Evolutionary conservation across 768 basidiomycete species (phyloP).

Genomic region (Boletus eberwhitei): DNA sequence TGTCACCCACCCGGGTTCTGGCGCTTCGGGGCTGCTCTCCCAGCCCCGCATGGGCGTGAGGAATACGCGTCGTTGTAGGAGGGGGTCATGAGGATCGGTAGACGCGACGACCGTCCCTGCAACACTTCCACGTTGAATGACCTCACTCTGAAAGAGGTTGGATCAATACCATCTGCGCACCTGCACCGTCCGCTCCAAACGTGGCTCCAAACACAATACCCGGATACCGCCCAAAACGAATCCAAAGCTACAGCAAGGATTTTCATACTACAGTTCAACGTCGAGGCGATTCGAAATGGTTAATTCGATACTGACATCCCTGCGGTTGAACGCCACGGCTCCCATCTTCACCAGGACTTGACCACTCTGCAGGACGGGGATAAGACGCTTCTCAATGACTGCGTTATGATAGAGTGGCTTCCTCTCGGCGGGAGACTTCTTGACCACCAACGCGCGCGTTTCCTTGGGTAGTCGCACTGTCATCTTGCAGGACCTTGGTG

Average conservation of each 20-base stretch:
- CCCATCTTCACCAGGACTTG: slow-evolving; percentile 65
- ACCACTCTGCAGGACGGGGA: slow-evolving; percentile 50
- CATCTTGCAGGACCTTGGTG: not conserved
- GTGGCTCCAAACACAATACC: slow-evolving; percentile 55
- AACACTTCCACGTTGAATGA: not conserved
- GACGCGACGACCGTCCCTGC: slow-evolving; percentile 64
- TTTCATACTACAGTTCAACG: not conserved
- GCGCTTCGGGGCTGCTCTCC: slow-evolving; percentile 59
- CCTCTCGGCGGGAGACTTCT: slow-evolving; percentile 36
- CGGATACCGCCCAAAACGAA: slow-evolving; percentile 66
- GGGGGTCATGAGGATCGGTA: slow-evolving; percentile 47
- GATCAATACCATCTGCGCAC: slow-evolving; percentile 32
- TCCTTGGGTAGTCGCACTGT: slow-evolving; percentile 33
- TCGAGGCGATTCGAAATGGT: not conserved
- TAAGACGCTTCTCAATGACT: slow-evolving; percentile 44
- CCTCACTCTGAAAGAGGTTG: not conserved
- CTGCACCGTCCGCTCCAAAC: slow-evolving; percentile 74
- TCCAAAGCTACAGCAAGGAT: slow-evolving; percentile 58
- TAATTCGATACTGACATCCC: slow-evolving; percentile 47
- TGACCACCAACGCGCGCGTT: slow-evolving; percentile 50
- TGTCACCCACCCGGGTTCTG: slow-evolving; percentile 56
- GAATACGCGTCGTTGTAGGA: slow-evolving; percentile 67
- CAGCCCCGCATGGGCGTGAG: slow-evolving; percentile 77
- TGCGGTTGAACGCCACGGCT: slow-evolving; percentile 75
- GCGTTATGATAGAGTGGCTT: slow-evolving; percentile 57